Conservation (phyloP, 1,139 yeast genomes). For the Magnusiomyces tetraspermus region DNA sequence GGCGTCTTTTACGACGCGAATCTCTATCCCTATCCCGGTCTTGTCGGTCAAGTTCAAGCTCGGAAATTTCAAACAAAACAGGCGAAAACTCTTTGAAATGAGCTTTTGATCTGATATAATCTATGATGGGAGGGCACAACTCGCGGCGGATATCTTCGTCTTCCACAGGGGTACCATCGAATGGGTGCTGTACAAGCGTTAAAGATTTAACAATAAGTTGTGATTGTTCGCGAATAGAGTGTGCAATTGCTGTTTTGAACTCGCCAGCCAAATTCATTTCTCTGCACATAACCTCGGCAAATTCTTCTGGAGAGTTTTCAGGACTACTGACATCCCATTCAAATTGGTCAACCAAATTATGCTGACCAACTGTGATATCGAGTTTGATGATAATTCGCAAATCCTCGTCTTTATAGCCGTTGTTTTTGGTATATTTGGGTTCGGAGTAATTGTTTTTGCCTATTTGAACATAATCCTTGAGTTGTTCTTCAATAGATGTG, state of each 20-base stretch:
- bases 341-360: conserved; percentile 79
- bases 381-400: conserved; percentile 70
- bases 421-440: conserved; percentile 14
- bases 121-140: conserved; percentile 45
- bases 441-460: conserved; percentile 26
- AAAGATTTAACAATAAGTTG: conserved; percentile 77
- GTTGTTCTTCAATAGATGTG: conserved; percentile 63
- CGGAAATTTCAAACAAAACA: conserved; percentile 59
- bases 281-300: conserved; percentile 64
- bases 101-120: conserved; percentile 44
- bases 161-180: conserved; percentile 73
- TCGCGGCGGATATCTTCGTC: conserved; percentile 76
- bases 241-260: conserved; percentile 81
- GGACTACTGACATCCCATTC: conserved; percentile 90
- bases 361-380: conserved; percentile 82
- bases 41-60: conserved; percentile 67
- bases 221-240: conserved; percentile 80
- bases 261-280: conserved; percentile 83
- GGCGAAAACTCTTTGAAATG: conserved; percentile 61
- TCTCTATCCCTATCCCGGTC: conserved; percentile 91
- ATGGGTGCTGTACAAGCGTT: conserved; percentile 66
- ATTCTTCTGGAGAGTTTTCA: conserved; percentile 81
- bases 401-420: conserved; percentile 40
- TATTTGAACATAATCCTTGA: conserved; percentile 62
- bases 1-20: conserved; percentile 80